Conservation (phyloP, 345 rosid genomes). For the Populus ilicifolia region DNA sequence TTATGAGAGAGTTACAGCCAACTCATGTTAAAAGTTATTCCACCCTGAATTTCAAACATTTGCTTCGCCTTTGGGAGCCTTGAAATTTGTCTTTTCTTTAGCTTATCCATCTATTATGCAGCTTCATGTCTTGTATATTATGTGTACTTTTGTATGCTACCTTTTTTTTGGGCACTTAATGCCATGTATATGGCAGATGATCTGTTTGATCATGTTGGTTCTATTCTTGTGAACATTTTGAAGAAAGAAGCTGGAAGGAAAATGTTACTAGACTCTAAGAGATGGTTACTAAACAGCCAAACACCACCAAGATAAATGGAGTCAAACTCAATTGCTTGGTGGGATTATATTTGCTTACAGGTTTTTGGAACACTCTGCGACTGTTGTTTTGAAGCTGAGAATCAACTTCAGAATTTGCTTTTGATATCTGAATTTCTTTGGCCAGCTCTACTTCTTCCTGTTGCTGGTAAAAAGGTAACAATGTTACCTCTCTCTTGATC, state of each 20-base stretch:
- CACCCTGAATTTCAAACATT: not conserved
- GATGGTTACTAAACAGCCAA: constrained; percentile 44
- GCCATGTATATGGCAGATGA: constrained; percentile 48
- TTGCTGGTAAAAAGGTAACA: constrained; percentile 76
- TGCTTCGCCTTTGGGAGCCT: not conserved
- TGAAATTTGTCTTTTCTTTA: not conserved
- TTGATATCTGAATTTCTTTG: constrained; percentile 82
- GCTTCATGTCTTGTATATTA: not conserved
- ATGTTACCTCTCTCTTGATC: constrained; percentile 1
- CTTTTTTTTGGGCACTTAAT: constrained; percentile 13
- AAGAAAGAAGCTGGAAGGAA: constrained; percentile 78
- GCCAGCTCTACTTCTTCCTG: constrained; percentile 92
- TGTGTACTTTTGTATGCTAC: not conserved
- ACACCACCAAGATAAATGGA: constrained; percentile 7
- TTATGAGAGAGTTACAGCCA: not conserved
- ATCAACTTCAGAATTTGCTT: constrained; percentile 76
- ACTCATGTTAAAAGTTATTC: not conserved
- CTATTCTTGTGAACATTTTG: constrained; percentile 85
- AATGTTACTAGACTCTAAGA: constrained; percentile 68
- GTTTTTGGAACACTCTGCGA: constrained; percentile 80
- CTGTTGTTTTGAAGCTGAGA: constrained; percentile 92
- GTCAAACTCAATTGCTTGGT: constrained; percentile 1
- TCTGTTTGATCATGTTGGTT: constrained; percentile 89
- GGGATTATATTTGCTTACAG: constrained; percentile 37
- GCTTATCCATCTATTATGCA: not conserved